Percentiles rank a stretch among this genome's conserved stretches.
These are phyloP conservation scores for Suillus weaverae DNA, from an alignment of 768 basidiomycete genomes.

Conservation along the genomic window DNA sequence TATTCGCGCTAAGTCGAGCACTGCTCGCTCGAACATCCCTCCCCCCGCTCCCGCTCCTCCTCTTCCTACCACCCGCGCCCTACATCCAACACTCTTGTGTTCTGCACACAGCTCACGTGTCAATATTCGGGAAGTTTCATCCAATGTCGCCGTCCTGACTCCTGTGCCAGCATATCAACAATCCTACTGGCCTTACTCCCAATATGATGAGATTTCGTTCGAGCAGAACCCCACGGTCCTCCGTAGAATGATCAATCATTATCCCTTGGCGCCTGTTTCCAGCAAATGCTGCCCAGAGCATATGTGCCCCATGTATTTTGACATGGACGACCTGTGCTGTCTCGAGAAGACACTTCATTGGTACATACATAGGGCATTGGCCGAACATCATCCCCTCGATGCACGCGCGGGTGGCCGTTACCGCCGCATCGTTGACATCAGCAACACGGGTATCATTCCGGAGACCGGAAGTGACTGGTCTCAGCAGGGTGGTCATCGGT, in stretches of 20 bases:
- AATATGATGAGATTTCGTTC: neutral
- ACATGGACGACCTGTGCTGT: slow-evolving; percentile 5
- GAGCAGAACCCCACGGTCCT: neutral
- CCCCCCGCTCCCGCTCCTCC: neutral
- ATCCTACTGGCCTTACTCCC: neutral
- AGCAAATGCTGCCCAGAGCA: neutral
- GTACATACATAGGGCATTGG: slow-evolving; percentile 3
- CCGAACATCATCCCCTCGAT: slow-evolving; percentile 11
- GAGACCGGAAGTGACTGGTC: slow-evolving; percentile 5
- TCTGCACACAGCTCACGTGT: neutral
- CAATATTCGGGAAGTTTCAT: neutral
- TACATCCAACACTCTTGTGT: neutral
- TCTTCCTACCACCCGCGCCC: neutral
- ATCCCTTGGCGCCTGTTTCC: slow-evolving; percentile 2
- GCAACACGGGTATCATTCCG: neutral
- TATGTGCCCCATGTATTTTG: slow-evolving; percentile 10
- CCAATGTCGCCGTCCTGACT: neutral
- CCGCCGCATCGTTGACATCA: slow-evolving; percentile 4
- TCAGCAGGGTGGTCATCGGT: neutral
- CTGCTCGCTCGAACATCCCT: neutral
- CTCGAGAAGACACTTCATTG: neutral
- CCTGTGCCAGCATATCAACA: neutral
- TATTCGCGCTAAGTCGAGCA: slow-evolving; percentile 6
- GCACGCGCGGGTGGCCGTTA: slow-evolving; percentile 9
- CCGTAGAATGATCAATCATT: slow-evolving; percentile 2